Evolutionary conservation across 768 basidiomycete genomes (phyloP).

Genomic region (Sporobolomyces pararoseus): DNA sequence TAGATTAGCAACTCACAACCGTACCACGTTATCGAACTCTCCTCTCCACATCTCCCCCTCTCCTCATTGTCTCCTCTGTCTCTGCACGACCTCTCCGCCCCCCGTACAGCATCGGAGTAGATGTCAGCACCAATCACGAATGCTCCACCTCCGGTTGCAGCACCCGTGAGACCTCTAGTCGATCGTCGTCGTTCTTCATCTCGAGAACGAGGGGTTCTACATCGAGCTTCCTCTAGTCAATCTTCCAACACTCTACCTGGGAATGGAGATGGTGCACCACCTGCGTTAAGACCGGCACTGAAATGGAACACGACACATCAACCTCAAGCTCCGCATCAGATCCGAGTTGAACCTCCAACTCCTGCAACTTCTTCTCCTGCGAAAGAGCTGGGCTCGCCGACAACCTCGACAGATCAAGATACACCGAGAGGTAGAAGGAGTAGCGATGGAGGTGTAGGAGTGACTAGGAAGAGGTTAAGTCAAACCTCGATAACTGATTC

Average conservation of each 20-base stretch:
- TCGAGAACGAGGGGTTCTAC: conserved; percentile 14
- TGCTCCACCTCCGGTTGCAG: conserved; percentile 5
- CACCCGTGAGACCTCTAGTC: conserved; percentile 14
- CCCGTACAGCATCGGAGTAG: background rate
- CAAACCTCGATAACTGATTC: background rate
- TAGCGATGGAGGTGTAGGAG: background rate
- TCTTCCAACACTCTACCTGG: background rate
- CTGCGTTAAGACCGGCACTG: background rate
- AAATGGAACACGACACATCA: conserved; percentile 2
- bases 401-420: background rate
- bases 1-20: too few relatives aligned
- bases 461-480: conserved; percentile 1
- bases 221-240: conserved; percentile 5
- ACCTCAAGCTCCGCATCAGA: background rate
- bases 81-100: background rate
- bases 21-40: too few relatives aligned
- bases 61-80: too few relatives aligned
- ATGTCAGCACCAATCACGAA: background rate
- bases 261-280: background rate
- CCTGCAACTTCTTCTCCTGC: conserved; percentile 3
- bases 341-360: conserved; percentile 15
- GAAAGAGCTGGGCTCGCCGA: background rate
- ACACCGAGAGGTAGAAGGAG: background rate
- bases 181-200: conserved; percentile 20
- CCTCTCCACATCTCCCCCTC: too few relatives aligned